phyloP scores from a whole-genome alignment of 106 monocot species.

The Apostasia ramifera region DNA sequence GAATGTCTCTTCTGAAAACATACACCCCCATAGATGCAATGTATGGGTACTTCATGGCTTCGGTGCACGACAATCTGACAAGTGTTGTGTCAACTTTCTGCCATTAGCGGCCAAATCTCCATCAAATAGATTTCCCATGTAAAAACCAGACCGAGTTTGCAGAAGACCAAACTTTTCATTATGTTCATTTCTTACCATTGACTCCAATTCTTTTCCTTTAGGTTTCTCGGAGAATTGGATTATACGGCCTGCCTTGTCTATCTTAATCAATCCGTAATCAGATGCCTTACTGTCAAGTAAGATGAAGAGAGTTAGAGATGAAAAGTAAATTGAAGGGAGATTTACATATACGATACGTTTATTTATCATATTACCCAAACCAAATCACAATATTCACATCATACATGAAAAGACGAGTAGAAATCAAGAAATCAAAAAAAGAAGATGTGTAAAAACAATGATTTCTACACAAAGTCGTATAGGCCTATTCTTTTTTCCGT shows the following conservation, averaged over 20 bases:
- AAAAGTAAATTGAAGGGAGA: too few species aligned
- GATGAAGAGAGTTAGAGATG: background rate
- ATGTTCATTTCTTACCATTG: conserved; percentile 58
- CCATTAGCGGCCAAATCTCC: background rate
- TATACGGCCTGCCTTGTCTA: conserved; percentile 62
- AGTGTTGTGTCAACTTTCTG: conserved; percentile 63
- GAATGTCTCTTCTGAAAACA: conserved; percentile 63
- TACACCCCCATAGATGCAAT: conserved; percentile 97
- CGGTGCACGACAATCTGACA: conserved; percentile 48
- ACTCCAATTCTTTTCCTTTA: conserved; percentile 52
- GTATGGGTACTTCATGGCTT: conserved; percentile 50
- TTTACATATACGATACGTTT: too few species aligned
- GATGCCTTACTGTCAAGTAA: conserved; percentile 68
- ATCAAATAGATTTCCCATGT: conserved; percentile 1
- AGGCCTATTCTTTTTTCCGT: too few species aligned
- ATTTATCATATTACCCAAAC: too few species aligned
- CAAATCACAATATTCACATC: too few species aligned
- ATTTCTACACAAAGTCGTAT: too few species aligned
- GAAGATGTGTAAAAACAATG: too few species aligned
- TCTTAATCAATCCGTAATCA: conserved; percentile 83
- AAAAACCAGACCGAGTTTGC: background rate
- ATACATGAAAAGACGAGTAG: too few species aligned
- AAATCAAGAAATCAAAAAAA: too few species aligned
- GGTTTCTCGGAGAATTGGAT: conserved; percentile 89
- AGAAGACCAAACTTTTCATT: background rate